Base-by-base conservation (phyloP, 495 filamentous ascomycete genomes). In the Parachaetomium inaequale region DNA sequence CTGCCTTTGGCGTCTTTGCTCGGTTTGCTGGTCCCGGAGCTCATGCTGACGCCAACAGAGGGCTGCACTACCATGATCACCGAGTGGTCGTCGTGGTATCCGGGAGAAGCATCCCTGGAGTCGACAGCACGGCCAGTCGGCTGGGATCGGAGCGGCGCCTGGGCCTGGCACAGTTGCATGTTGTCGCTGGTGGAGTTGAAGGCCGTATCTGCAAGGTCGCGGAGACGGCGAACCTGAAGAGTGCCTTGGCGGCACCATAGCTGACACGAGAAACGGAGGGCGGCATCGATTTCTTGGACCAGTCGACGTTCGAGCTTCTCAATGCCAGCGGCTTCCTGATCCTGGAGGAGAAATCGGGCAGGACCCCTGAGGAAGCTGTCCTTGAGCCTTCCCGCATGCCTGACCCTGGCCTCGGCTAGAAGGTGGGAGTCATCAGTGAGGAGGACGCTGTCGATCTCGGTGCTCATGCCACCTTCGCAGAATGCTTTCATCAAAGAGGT, bases 241-340 rank as follows among this genome's bases (percentile, higher is more conserved):
- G 60, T 53, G 21, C 58, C 61, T 0, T 10, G 52, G 0, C 63
- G 60, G 3, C 63, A 68, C 66, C 63, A 68, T 0, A 66, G n/a
- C 12, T 53, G 57, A 34, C 66, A 68, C 0, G 66, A 68, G 42
- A 68, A 68, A n/a, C 60, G 53, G 31, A 68, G 47, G 7, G 66
- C 55, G 0, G 40, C 12, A 38, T 68, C 66, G 19, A 68, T 34
- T 8, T 63, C 50, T 0, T 64, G 17, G 1, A 36, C 12, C 5
- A 68, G 29, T 0, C 42, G 17, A 14, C 26, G 21, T 25, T 68
- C 66, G 0, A 68, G 57, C 43, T 53, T 59, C 3, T 66, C 66
- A 28, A 68, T 68, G 5, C 53, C 63, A 1, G 19, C 17, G 0
- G 57, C 14, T 25, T 59, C 58, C n/a, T 55, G 58, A 26, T 68